Base-by-base conservation (phyloP, 208 protist genomes). In the Sergeia podlipaevii region DNA sequence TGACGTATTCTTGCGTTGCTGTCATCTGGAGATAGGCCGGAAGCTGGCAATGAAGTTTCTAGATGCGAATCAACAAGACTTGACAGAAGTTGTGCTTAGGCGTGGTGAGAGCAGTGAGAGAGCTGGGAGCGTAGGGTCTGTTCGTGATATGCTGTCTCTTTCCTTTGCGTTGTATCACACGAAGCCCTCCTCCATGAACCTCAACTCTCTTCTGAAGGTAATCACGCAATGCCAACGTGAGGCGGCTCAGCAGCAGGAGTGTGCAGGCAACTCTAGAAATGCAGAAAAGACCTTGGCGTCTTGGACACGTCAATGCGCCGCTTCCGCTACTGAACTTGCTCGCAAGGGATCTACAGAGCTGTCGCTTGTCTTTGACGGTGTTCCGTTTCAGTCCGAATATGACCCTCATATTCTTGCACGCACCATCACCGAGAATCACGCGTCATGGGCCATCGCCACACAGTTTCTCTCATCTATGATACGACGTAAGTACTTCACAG, bases 1-100 rank as follows among this genome's bases (percentile, higher is more conserved):
- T 0, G 80, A 89, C 54, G 85, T 92, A 11, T 60, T 87, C 23
- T 60, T 92, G 10, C 60, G 70, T 30, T 92, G 85, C 30, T 70
- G 88, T 15, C 62, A 62, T 7, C 66, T 59, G 17, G 41, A 43
- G 15, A 18, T 43, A 27, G 80, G 85, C 10, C 54, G 66, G 23
- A 39, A 56, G 34, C 52, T 82, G 3, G 77, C 74, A 13, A 26
- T 21, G 56, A n/a, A 15, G 18, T 30, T 10, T 43, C 4, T 4
- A n/a, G 8, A 18, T 62, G 56, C 24, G 43, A 51, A 10, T 11
- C 28, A 5, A 6, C 37, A n/a, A n/a, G n/a, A 39, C 10, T 28
- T 28, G 13, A 18, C 18, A 23, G 10, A 5, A 29, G 18, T 17
- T 21, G 18, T 15, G 18, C 42, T 46, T 21, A n/a, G 13, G 17